These are phyloP conservation scores for Cryptococcus sp. DNA, from an alignment of 1,284 basidiomycete species.

Conservation along the genomic window DNA sequence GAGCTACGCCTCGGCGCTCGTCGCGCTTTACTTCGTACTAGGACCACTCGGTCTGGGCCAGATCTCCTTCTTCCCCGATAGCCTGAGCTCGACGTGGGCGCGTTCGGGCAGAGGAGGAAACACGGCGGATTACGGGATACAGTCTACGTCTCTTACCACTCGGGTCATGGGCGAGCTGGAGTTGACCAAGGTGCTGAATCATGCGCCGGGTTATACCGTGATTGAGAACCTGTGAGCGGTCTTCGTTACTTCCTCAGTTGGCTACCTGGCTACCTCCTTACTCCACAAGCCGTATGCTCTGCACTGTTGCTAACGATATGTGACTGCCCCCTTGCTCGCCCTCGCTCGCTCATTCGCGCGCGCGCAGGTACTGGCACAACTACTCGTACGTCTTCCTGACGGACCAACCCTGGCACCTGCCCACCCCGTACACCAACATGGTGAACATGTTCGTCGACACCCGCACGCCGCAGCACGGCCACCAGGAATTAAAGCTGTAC, in stretches of 20 bases:
- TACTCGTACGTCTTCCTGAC: conserved; percentile 33
- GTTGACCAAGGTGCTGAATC: conserved; percentile 27
- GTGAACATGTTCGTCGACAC: conserved; percentile 15
- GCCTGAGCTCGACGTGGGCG: neutral
- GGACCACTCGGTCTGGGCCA: conserved; percentile 11
- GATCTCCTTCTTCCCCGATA: conserved; percentile 13
- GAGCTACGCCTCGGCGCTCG: conserved; percentile 5
- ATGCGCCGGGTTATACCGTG: conserved; percentile 35
- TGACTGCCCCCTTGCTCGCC: neutral
- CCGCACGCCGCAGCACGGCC: conserved; percentile 2
- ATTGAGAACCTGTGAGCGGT: conserved; percentile 33
- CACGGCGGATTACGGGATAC: conserved; percentile 12
- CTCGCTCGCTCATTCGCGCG: neutral
- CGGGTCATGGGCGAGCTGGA: conserved; percentile 10
- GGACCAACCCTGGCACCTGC: conserved; percentile 60
- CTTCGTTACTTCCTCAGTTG: neutral
- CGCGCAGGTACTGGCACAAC: conserved; percentile 35
- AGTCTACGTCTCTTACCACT: conserved; percentile 13
- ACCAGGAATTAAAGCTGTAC: conserved; percentile 13
- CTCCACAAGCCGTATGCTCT: neutral
- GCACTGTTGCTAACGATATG: neutral
- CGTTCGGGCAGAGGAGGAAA: conserved; percentile 5
- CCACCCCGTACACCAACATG: conserved; percentile 29
- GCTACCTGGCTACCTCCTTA: neutral
- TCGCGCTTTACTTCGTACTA: conserved; percentile 9